These are phyloP conservation scores for Fennellomyces sp. DNA, from an alignment of 371 early-diverging fungal species.

Conservation along the genomic window DNA sequence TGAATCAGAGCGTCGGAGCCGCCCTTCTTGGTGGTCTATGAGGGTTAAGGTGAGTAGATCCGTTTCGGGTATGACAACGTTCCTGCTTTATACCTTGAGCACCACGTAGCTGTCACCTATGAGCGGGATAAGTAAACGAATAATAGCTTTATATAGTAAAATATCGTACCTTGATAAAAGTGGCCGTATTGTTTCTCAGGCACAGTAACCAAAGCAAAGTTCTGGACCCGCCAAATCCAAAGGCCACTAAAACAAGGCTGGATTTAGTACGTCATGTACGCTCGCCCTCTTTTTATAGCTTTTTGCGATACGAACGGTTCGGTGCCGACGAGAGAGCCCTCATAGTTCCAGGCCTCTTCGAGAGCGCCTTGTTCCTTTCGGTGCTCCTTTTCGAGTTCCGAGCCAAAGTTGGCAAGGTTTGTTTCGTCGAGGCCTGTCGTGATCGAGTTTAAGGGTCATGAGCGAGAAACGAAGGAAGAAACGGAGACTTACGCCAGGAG, in stretches of 20 bases:
- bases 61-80: neutral
- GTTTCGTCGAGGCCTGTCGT: conserved; percentile 70
- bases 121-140: neutral
- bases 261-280: neutral
- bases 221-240: conserved; percentile 83
- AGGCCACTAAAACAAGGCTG: conserved; percentile 50
- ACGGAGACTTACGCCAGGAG: conserved; percentile 25
- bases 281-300: neutral
- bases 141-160: conserved; percentile 1
- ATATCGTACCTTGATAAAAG: conserved; percentile 75
- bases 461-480: neutral
- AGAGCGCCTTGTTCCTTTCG: conserved; percentile 72
- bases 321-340: conserved; percentile 51
- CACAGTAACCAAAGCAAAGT: conserved; percentile 70
- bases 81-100: conserved; percentile 60
- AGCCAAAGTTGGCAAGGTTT: conserved; percentile 75
- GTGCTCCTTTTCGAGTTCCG: conserved; percentile 71
- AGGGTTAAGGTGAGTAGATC: neutral
- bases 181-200: conserved; percentile 67
- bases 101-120: conserved; percentile 80
- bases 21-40: conserved; percentile 62
- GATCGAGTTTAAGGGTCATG: too few species aligned
- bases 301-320: conserved; percentile 31
- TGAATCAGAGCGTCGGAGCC: conserved; percentile 64
- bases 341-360: conserved; percentile 73